Conservation (phyloP, 305 asterid genomes). For the Coffea humblotiana region DNA sequence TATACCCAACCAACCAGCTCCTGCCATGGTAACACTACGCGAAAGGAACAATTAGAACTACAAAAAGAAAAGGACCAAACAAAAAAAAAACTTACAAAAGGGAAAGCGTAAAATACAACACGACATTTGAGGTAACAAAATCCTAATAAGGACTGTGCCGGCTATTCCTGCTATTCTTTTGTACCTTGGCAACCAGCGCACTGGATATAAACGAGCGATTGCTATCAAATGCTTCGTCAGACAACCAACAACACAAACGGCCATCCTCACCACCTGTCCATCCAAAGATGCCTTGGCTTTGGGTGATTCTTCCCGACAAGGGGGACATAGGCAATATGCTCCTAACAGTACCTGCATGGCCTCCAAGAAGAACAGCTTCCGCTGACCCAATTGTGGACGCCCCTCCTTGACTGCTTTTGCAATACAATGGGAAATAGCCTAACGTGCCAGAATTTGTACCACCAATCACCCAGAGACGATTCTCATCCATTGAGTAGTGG, state of each 20-base stretch:
- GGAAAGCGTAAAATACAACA: slow-evolving; percentile 19
- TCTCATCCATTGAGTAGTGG: slow-evolving; percentile 75
- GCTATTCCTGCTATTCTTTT: slow-evolving; percentile 37
- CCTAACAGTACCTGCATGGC: slow-evolving; percentile 74
- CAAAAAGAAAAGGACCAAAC: background rate
- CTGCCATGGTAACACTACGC: background rate
- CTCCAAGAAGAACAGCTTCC: slow-evolving; percentile 79
- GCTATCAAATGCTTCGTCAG: slow-evolving; percentile 41
- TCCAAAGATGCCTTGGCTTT: slow-evolving; percentile 55
- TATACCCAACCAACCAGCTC: background rate
- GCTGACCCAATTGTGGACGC: slow-evolving; percentile 46
- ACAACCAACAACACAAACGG: slow-evolving; percentile 82
- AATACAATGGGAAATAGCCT: slow-evolving; percentile 71
- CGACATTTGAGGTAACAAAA: background rate
- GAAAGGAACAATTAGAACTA: background rate
- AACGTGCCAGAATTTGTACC: slow-evolving; percentile 75
- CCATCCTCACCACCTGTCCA: slow-evolving; percentile 99
- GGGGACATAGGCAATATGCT: slow-evolving; percentile 63
- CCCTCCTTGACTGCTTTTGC: slow-evolving; percentile 18
- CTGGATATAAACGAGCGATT: slow-evolving; percentile 66
- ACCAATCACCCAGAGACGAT: slow-evolving; percentile 70
- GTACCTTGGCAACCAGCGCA: slow-evolving; percentile 56
- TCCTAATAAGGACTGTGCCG: slow-evolving; percentile 71
- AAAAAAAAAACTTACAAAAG: no score
- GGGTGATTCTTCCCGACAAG: slow-evolving; percentile 32